phyloP scores from a whole-genome alignment of 768 basidiomycete genomes.

The Termitomyces sp. region DNA sequence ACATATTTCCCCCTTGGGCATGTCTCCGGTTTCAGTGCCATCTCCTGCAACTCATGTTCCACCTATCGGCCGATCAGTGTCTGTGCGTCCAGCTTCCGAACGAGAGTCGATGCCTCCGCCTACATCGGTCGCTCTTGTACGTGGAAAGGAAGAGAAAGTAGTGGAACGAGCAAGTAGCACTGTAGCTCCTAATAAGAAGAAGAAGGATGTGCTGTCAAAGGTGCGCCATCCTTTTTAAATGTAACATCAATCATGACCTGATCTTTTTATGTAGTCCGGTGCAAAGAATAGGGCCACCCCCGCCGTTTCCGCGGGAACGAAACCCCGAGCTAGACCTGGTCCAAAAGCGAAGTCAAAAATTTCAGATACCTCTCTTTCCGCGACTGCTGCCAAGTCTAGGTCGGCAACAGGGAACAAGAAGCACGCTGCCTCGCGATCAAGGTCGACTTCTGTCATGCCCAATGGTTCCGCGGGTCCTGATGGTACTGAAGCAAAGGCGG shows the following conservation, averaged over 20 bases:
- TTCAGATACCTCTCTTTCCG: slow-evolving; percentile 13
- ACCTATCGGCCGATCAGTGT: slow-evolving; percentile 7
- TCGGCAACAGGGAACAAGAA: slow-evolving; percentile 24
- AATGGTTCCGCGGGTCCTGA: slow-evolving; percentile 33
- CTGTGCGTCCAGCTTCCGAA: slow-evolving; percentile 27
- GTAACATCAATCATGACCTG: slow-evolving; percentile 2
- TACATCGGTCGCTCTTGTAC: slow-evolving; percentile 17
- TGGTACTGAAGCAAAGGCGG: slow-evolving; percentile 27
- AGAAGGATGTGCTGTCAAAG: slow-evolving; percentile 35
- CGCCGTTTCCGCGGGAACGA: slow-evolving; percentile 12
- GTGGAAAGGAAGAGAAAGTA: slow-evolving; percentile 25
- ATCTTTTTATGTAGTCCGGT: slow-evolving; percentile 15
- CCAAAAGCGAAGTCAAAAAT: slow-evolving; percentile 25
- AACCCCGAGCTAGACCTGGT: slow-evolving; percentile 23
- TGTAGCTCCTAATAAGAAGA: slow-evolving; percentile 26
- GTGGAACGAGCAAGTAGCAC: slow-evolving; percentile 17
- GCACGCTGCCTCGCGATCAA: slow-evolving; percentile 46
- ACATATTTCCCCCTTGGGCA: slow-evolving; percentile 10
- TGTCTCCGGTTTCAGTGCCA: slow-evolving; percentile 5
- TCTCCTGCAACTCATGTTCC: slow-evolving; percentile 9
- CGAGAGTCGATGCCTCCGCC: slow-evolving; percentile 60
- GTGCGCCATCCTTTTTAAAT: slow-evolving; percentile 19
- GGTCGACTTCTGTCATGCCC: slow-evolving; percentile 69
- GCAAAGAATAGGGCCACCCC: slow-evolving; percentile 17
- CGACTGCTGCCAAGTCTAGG: slow-evolving; percentile 15